Evolutionary conservation across 2,329 filamentous ascomycete species (phyloP), one percentile per base, ranked within the genome.

Genomic region (Neodidymelliopsis sp.): DNA sequence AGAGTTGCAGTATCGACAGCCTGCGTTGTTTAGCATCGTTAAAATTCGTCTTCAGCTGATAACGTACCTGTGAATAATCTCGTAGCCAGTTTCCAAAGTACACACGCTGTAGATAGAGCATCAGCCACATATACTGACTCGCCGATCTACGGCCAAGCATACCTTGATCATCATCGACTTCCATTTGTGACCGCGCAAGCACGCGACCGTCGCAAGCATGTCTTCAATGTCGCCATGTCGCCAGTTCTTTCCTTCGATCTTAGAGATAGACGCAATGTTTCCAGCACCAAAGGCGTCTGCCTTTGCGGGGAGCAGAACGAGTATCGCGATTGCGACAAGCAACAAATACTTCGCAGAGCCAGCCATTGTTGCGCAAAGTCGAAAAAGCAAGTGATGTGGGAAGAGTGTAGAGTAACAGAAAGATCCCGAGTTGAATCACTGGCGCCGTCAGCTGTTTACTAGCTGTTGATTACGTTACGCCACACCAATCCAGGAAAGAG

Each of bases 1-100:
- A 83, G 65, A 7, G 79, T 81, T 6, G 78, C 80, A 20, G 78
- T 77, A 64, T 83, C 81, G 43, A 83, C 77, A 53, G 81, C 79
- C 72, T 83, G 74, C 11, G 63, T 23, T 70, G 51, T 51, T 76
- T 69, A 66, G 78, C 72, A 61, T 69, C n/a, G 57, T 71, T 68
- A 53, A 16, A 5, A 13, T 6, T 4, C 13, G 9, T 23, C 15
- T 77, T 75, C 22, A n/a, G 11, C 3, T 12, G n/a, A 4, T 37
- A 10, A 36, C 79, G 69, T 50, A 81, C 79, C 68, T 83, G 80
- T 30, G 75, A 79, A 65, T 82, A 83, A 62, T 82, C 79, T 43
- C 79, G 75, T 24, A 75, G 59, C 72, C 72, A 75, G 57, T 75
- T 75, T 22, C 76, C 76, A 66, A 79, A 78, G 57, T 75, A 70